phyloP scores from a whole-genome alignment of 2,329 filamentous ascomycete species.

The Delphinella strobiligena region DNA sequence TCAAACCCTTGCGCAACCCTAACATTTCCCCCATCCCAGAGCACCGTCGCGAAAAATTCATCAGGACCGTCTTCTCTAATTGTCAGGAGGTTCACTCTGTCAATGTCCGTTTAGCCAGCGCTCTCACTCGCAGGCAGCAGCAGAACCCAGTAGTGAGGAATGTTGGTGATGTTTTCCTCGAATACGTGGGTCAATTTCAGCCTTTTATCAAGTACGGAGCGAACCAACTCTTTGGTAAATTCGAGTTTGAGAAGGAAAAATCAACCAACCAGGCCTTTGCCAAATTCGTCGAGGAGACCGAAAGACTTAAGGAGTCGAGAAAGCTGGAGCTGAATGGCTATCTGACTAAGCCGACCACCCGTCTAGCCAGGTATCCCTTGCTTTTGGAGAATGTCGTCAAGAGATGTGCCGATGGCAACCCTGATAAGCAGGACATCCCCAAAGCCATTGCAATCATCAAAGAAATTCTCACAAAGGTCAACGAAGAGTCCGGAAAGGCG shows the following conservation, averaged over 20 bases:
- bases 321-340: slow-evolving; percentile 97
- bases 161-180: slow-evolving; percentile 86
- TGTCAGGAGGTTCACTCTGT: slow-evolving; percentile 89
- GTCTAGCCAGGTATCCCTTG: slow-evolving; percentile 85
- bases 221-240: slow-evolving; percentile 92
- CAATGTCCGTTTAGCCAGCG: slow-evolving; percentile 76
- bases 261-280: slow-evolving; percentile 72
- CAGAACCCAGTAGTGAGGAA: slow-evolving; percentile 79
- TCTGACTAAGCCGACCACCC: slow-evolving; percentile 90
- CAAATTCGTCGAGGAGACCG: slow-evolving; percentile 91
- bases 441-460: slow-evolving; percentile 79
- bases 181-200: slow-evolving; percentile 83
- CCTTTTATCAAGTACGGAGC: slow-evolving; percentile 95
- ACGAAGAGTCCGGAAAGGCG: slow-evolving; percentile 88
- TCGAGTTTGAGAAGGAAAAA: slow-evolving; percentile 95
- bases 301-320: slow-evolving; percentile 87
- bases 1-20: slow-evolving; percentile 72
- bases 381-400: slow-evolving; percentile 86
- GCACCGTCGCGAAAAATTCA: slow-evolving; percentile 76
- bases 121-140: slow-evolving; percentile 83
- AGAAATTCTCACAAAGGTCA: slow-evolving; percentile 77
- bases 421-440: slow-evolving; percentile 84
- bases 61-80: slow-evolving; percentile 90
- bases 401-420: slow-evolving; percentile 76
- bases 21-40: slow-evolving; percentile 77